Percentiles rank a stretch among this genome's conserved stretches.
These are phyloP conservation scores for Fusarium heterosporum DNA, from an alignment of 2,329 filamentous ascomycete species.

Conservation along the genomic window DNA sequence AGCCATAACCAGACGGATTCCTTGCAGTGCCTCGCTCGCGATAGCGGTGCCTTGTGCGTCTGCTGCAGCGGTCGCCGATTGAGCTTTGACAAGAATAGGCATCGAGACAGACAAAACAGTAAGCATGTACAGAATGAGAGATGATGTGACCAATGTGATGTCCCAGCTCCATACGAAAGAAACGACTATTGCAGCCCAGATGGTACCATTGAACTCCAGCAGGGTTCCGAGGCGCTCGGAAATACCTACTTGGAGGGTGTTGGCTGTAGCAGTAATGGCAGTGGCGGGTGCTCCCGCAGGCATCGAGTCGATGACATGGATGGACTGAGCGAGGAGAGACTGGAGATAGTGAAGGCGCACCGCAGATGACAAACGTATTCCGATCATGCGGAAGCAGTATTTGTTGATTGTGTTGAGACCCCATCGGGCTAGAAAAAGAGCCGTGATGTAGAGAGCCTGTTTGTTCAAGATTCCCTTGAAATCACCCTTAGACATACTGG, in stretches of 20 bases:
- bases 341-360: constrained; percentile 63
- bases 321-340: constrained; percentile 62
- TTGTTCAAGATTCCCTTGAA: constrained; percentile 28
- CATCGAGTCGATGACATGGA: constrained; percentile 62
- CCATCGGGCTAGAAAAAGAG: constrained; percentile 43
- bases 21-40: constrained; percentile 57
- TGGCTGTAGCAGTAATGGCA: constrained; percentile 64
- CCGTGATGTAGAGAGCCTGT: constrained; percentile 46
- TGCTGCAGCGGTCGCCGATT: constrained; percentile 32
- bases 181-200: constrained; percentile 60
- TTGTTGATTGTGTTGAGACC: constrained; percentile 41
- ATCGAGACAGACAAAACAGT: constrained; percentile 47
- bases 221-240: constrained; percentile 63
- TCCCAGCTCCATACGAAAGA: constrained; percentile 65
- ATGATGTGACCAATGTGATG: constrained; percentile 63
- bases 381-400: constrained; percentile 59
- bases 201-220: constrained; percentile 57
- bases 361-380: constrained; percentile 62
- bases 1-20: constrained; percentile 58
- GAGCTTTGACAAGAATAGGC: constrained; percentile 34
- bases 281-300: constrained; percentile 63
- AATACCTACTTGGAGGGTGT: constrained; percentile 65
- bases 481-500: constrained; percentile 14
- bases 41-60: constrained; percentile 55
- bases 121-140: constrained; percentile 58